Percentiles rank a stretch among this genome's conserved stretches.
These are phyloP conservation scores for Castanea sativa DNA, from an alignment of 306 rosid species.

Conservation along the genomic window DNA sequence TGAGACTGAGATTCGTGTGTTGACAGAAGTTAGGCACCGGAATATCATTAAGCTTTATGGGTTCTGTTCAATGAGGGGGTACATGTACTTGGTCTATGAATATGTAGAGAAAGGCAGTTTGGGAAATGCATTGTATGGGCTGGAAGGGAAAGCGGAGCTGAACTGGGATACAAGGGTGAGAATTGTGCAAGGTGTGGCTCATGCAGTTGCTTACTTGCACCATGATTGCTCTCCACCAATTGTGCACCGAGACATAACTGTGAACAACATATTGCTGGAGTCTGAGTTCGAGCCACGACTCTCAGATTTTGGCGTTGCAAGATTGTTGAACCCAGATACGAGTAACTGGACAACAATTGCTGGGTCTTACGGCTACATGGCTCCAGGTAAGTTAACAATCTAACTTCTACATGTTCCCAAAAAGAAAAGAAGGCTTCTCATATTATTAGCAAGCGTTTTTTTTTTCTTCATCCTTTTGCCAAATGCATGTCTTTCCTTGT, in stretches of 20 bases:
- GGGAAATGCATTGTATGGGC: slow-evolving; percentile 21
- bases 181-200: slow-evolving; percentile 58
- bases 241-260: slow-evolving; percentile 64
- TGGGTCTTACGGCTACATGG: slow-evolving; percentile 83
- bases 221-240: slow-evolving; percentile 58
- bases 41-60: slow-evolving; percentile 68
- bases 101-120: slow-evolving; percentile 52
- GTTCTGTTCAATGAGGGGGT: slow-evolving; percentile 42
- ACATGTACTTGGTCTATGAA: slow-evolving; percentile 64
- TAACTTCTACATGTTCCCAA: not conserved
- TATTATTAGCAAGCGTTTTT: not conserved
- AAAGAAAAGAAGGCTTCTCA: not conserved
- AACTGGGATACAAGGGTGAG: slow-evolving; percentile 51
- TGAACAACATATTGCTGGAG: slow-evolving; percentile 57
- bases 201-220: slow-evolving; percentile 64
- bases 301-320: slow-evolving; percentile 72
- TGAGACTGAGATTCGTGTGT: slow-evolving; percentile 52
- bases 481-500: not conserved
- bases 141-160: slow-evolving; percentile 23
- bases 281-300: slow-evolving; percentile 56
- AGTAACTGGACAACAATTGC: slow-evolving; percentile 59
- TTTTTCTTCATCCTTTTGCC: not conserved
- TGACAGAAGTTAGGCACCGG: slow-evolving; percentile 62
- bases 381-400: slow-evolving; percentile 53
- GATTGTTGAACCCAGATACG: slow-evolving; percentile 41